These are phyloP conservation scores for Mucor circinelloides DNA, from an alignment of 371 early-diverging fungal species.

Conservation along the genomic window DNA sequence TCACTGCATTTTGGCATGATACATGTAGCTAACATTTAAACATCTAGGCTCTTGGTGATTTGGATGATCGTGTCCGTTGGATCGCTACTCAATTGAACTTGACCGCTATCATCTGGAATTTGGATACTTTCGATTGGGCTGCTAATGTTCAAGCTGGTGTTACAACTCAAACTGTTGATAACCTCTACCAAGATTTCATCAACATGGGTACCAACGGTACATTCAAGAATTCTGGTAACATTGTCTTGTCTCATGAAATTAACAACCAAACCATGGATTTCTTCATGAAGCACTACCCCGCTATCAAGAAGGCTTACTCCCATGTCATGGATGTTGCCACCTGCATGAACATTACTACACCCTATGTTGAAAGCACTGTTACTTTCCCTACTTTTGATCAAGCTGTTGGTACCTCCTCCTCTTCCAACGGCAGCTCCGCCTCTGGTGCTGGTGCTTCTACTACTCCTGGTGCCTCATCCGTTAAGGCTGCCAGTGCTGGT, in stretches of 20 bases:
- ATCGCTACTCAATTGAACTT: constrained; percentile 48
- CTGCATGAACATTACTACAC: constrained; percentile 49
- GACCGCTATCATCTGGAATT: constrained; percentile 47
- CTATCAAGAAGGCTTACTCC: constrained; percentile 38
- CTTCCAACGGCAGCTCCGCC: constrained; percentile 11
- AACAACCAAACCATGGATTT: constrained; percentile 46
- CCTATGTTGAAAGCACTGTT: constrained; percentile 39
- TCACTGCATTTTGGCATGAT: not conserved
- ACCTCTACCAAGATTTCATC: constrained; percentile 34
- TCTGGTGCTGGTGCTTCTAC: constrained; percentile 14
- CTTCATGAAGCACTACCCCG: constrained; percentile 41
- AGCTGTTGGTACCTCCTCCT: constrained; percentile 12
- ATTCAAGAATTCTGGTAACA: constrained; percentile 33
- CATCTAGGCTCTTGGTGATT: constrained; percentile 41
- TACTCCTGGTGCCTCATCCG: constrained; percentile 11
- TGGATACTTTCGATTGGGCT: constrained; percentile 47
- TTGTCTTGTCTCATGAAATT: constrained; percentile 51
- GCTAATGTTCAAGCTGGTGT: constrained; percentile 29
- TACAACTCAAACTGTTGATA: constrained; percentile 27
- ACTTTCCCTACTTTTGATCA: constrained; percentile 36
- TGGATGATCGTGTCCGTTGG: constrained; percentile 56
- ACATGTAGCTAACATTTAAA: constrained; percentile 1
- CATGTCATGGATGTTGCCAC: constrained; percentile 50
- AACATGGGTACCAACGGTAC: constrained; percentile 47
- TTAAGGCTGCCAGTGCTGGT: not conserved